Base-by-base conservation (phyloP, 2,329 filamentous ascomycete genomes). In the Fusarium keratoplasticum region DNA sequence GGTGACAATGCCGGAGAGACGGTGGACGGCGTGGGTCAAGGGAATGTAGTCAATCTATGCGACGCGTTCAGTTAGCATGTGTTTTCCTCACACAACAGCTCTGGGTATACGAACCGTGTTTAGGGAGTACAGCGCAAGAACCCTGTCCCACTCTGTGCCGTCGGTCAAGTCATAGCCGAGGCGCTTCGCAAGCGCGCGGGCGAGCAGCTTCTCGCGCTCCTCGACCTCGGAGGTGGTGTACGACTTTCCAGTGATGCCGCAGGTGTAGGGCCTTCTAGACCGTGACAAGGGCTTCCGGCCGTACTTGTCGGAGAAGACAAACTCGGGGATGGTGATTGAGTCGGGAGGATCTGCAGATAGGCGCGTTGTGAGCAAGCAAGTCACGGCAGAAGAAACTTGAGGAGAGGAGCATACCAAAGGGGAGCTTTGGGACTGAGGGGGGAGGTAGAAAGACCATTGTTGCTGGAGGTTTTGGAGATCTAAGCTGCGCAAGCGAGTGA, bases 111-210 rank as follows among this genome's bases (percentile, higher is more conserved):
- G 69, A 82, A 94, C 93, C 33, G 94, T 94, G 80, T 97, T 97
- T 68, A 95, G 83, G n/a, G 92, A 92, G 83, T 94, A 97, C 31
- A 95, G 85, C 6, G 87, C 92, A 57, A 94, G 85, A 27, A 95
- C 93, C 81, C 95, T 95, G 78, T 96, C 94, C 92, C 92, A 96
- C 80, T 95, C 93, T 0, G 90, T 89, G 14, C 92, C 94, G 66
- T 90, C 82, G 74, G 94, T 92, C 9, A 92, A 90, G 54, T 87
- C 82, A 88, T 94, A 95, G 50, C 89, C 91, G 68, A 96, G 87
- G 72, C 94, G 90, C 80, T 93, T 91, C 44, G 89, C 88, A 36
- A 97, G 84, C 25, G 89, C 92, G 67, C 92, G 89, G 18, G 94
- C 89, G 25, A 96, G 86, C 62, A 85, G 86, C 31, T 94, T 91